phyloP scores from a whole-genome alignment of 208 protist genomes.

The Wallacemonas sp. region DNA sequence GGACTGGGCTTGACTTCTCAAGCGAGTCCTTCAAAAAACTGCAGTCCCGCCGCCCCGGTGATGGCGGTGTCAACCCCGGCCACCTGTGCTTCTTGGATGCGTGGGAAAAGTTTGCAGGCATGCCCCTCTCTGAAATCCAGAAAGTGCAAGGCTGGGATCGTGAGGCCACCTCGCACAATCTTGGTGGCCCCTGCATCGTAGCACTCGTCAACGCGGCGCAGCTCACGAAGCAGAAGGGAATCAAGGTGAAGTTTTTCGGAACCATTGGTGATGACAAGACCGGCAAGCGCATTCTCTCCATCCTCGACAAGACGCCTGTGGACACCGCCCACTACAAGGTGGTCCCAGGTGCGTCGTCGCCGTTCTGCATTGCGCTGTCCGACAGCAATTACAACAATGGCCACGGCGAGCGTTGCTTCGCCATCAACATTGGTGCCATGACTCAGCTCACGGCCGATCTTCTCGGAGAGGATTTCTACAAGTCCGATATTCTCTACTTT shows the following conservation, averaged over 20 bases:
- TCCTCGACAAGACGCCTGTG: slow-evolving; percentile 22
- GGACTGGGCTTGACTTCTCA: slow-evolving; percentile 31
- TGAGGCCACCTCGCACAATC: slow-evolving; percentile 22
- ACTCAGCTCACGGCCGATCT: background rate
- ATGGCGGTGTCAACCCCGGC: slow-evolving; percentile 21
- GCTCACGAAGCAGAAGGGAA: slow-evolving; percentile 9
- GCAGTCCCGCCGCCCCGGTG: slow-evolving; percentile 15
- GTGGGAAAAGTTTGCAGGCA: slow-evolving; percentile 28
- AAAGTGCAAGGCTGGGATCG: slow-evolving; percentile 22
- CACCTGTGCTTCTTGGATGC: slow-evolving; percentile 29
- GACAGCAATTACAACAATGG: slow-evolving; percentile 29
- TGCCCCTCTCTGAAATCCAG: slow-evolving; percentile 22
- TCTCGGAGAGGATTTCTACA: slow-evolving; percentile 25
- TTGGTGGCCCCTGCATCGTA: slow-evolving; percentile 29
- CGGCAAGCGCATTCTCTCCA: slow-evolving; percentile 9
- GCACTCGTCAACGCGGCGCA: slow-evolving; percentile 24
- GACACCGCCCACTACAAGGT: slow-evolving; percentile 17
- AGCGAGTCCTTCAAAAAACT: slow-evolving; percentile 32
- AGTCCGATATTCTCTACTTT: slow-evolving; percentile 29
- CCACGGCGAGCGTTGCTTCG: slow-evolving; percentile 31
- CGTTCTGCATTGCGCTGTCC: slow-evolving; percentile 22
- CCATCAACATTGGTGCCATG: slow-evolving; percentile 25
- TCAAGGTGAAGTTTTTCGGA: slow-evolving; percentile 24
- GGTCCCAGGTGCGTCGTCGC: slow-evolving; percentile 4
- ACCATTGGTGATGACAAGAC: slow-evolving; percentile 15